A percentile compares a stretch with the other conserved stretches of the same genome.
phyloP scores from a whole-genome alignment of 768 basidiomycete genomes.

The Amanita muscaria region DNA sequence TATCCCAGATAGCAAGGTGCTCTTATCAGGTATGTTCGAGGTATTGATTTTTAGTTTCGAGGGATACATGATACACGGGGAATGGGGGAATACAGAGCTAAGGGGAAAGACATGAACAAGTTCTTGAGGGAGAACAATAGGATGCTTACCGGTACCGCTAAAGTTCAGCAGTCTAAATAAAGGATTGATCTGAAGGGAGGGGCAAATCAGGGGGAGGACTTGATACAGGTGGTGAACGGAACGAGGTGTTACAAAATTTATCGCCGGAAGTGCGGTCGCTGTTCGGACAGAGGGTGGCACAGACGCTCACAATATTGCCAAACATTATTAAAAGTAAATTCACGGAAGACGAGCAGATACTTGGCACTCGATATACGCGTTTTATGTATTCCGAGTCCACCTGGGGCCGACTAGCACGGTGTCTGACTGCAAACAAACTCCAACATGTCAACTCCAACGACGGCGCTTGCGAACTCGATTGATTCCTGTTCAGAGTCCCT shows the following conservation, averaged over 20 bases:
- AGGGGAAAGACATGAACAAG: neutral
- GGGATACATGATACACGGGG: conserved; percentile 28
- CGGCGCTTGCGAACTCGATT: conserved; percentile 22
- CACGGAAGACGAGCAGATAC: neutral
- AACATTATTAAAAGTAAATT: neutral
- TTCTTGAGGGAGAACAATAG: too few relatives aligned
- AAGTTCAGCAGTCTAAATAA: neutral
- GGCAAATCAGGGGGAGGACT: too few relatives aligned
- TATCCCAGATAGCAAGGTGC: conserved; percentile 22
- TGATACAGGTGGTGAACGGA: too few relatives aligned
- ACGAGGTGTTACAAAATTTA: too few relatives aligned
- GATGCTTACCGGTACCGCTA: neutral
- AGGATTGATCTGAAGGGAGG: too few relatives aligned
- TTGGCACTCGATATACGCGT: neutral
- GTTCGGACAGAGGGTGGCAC: neutral
- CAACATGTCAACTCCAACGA: conserved; percentile 17
- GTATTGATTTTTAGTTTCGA: conserved; percentile 43
- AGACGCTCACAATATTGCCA: neutral
- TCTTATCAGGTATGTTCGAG: conserved; percentile 24
- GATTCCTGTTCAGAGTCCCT: conserved; percentile 22
- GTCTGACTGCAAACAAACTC: neutral
- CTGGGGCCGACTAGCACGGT: too few relatives aligned
- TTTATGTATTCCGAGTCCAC: too few relatives aligned
- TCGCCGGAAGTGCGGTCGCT: too few relatives aligned
- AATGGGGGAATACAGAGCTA: neutral